Percentiles rank a stretch among this genome's conserved stretches.
These are phyloP conservation scores for Wallemia ichthyophaga DNA, from an alignment of 1,284 basidiomycete species.

Conservation along the genomic window DNA sequence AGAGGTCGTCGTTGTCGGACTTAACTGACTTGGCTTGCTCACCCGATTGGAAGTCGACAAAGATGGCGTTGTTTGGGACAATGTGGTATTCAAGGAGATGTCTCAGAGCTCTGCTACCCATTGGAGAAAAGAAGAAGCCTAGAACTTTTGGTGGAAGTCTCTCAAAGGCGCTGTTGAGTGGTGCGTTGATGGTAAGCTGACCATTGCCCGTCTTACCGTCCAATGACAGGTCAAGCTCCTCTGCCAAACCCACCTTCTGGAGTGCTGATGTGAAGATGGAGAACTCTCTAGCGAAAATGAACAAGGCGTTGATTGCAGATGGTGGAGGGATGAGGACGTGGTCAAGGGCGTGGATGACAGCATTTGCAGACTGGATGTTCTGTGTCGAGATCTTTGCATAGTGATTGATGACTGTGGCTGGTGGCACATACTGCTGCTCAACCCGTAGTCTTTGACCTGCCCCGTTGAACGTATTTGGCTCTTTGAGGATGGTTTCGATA, in stretches of 20 bases:
- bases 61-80: conserved; percentile 26
- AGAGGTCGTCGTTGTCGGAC: background rate
- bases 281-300: conserved; percentile 25
- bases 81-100: conserved; percentile 38
- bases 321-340: conserved; percentile 32
- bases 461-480: conserved; percentile 18
- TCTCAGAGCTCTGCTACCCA: conserved; percentile 25
- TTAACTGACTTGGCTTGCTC: background rate
- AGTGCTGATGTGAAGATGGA: conserved; percentile 29
- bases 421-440: conserved; percentile 18
- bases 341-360: conserved; percentile 30
- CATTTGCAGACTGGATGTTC: conserved; percentile 28
- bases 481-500: background rate
- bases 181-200: conserved; percentile 32
- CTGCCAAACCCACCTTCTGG: conserved; percentile 24
- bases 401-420: conserved; percentile 24
- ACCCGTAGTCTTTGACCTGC: conserved; percentile 27
- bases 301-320: conserved; percentile 28
- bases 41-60: conserved; percentile 21
- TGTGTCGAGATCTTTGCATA: conserved; percentile 22
- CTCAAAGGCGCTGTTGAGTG: conserved; percentile 31
- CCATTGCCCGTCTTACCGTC: conserved; percentile 21
- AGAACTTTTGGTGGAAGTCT: conserved; percentile 26
- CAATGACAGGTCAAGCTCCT: conserved; percentile 9
- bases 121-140: conserved; percentile 35